These are phyloP conservation scores for Nyssa sinensis DNA, from an alignment of 148 eudicot genomes.

Conservation along the genomic window DNA sequence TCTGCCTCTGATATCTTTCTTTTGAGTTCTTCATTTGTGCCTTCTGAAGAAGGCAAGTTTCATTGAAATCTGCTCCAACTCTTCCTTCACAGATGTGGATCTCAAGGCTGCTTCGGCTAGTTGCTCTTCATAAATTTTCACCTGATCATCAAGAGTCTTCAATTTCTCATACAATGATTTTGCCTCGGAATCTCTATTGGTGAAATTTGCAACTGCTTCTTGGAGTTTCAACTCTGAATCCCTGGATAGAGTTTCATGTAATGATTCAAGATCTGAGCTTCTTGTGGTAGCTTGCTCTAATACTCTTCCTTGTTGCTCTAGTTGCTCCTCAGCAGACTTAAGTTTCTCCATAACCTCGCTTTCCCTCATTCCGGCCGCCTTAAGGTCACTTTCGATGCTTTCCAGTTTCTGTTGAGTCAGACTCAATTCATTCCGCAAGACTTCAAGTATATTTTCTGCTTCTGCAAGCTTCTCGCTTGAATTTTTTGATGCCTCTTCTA, in stretches of 20 bases:
- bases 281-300: constrained; percentile 52
- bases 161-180: constrained; percentile 56
- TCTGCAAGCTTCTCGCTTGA: constrained; percentile 57
- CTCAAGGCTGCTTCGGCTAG: constrained; percentile 47
- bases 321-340: constrained; percentile 57
- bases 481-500: constrained; percentile 47
- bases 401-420: constrained; percentile 50
- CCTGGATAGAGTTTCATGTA: constrained; percentile 40
- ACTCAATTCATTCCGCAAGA: constrained; percentile 49
- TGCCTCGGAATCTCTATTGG: constrained; percentile 58
- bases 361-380: constrained; percentile 51
- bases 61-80: constrained; percentile 35
- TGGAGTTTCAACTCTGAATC: constrained; percentile 64
- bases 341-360: constrained; percentile 59
- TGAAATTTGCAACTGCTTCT: constrained; percentile 46
- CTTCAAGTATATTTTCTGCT: constrained; percentile 52
- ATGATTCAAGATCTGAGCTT: constrained; percentile 55
- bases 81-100: constrained; percentile 42
- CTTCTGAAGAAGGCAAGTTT: constrained; percentile 47
- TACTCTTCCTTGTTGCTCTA: constrained; percentile 48
- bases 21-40: constrained; percentile 58
- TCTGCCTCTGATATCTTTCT: constrained; percentile 52
- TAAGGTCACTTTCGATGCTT: constrained; percentile 63
- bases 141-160: constrained; percentile 51
- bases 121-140: constrained; percentile 52